Evolutionary conservation across 139 green algal genomes (phyloP).

Genomic region (Bryopsis sp.): DNA sequence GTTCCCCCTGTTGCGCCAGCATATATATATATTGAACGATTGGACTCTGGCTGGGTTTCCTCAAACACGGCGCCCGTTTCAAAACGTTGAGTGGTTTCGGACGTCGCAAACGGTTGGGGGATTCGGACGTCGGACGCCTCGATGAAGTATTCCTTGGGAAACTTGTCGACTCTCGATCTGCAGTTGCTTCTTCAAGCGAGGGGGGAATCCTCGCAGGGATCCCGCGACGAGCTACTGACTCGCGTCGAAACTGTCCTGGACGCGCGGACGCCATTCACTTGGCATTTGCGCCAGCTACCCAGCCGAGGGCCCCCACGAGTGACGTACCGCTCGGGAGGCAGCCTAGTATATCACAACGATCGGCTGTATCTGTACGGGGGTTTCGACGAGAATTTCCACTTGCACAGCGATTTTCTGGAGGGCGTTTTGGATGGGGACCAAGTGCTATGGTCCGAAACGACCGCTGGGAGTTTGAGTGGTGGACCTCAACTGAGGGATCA

Average conservation of each 20-base stretch:
- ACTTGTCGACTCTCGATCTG: constrained; percentile 3
- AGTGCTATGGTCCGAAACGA: constrained; percentile 8
- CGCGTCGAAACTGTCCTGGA: neutral
- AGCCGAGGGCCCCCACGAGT: constrained; percentile 2
- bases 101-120: too few species aligned
- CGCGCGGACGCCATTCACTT: constrained; percentile 12
- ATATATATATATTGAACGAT: too few species aligned
- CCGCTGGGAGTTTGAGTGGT: constrained; percentile 5
- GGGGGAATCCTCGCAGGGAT: neutral
- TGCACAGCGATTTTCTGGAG: constrained; percentile 14
- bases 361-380: constrained; percentile 14
- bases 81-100: too few species aligned
- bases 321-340: constrained; percentile 10
- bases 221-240: neutral
- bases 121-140: too few species aligned
- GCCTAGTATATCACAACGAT: constrained; percentile 9
- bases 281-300: constrained; percentile 11
- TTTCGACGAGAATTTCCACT: constrained; percentile 18
- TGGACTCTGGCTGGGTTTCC: too few species aligned
- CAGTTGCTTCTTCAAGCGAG: constrained; percentile 2
- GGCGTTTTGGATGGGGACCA: constrained; percentile 4
- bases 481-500: constrained; percentile 10
- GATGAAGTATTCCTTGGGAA: constrained; percentile 1
- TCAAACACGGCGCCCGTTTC: too few species aligned
- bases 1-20: too few species aligned